Evolutionary conservation across 352 stramenopile genomes (phyloP).

Genomic region (Pythium coloratum): DNA sequence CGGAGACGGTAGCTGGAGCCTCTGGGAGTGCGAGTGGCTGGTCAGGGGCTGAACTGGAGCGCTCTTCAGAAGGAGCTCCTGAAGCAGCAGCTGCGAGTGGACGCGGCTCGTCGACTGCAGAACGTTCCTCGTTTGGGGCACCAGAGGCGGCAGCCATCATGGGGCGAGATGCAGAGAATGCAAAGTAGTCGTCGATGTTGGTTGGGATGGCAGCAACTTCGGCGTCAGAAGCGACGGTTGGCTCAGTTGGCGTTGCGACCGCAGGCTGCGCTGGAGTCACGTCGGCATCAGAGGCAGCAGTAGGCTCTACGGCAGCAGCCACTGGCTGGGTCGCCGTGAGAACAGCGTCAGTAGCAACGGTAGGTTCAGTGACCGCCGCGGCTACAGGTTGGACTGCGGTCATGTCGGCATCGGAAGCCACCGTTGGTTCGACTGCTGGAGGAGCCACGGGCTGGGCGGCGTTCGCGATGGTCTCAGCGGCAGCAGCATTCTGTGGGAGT

Average conservation of each 20-base stretch:
- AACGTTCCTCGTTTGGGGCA: constrained; percentile 4
- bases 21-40: not conserved
- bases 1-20: not conserved
- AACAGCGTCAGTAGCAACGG: not conserved
- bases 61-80: constrained; percentile 1
- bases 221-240: not conserved
- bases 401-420: not conserved
- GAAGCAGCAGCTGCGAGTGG: constrained; percentile 2
- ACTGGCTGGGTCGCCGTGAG: not conserved
- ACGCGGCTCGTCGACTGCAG: constrained; percentile 2
- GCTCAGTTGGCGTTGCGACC: not conserved
- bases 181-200: not conserved
- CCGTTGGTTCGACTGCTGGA: not conserved
- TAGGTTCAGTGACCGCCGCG: not conserved
- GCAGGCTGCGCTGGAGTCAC: not conserved
- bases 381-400: not conserved
- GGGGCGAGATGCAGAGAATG: not conserved
- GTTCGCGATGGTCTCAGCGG: not conserved
- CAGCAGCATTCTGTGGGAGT: constrained; percentile 18
- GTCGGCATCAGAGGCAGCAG: not conserved
- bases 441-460: not conserved
- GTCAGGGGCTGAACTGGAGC: not conserved
- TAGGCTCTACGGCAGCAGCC: not conserved
- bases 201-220: not conserved
- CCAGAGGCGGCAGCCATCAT: not conserved